These are phyloP conservation scores for Aspergillus wentii DNA, from an alignment of 495 filamentous ascomycete species.

Conservation along the genomic window DNA sequence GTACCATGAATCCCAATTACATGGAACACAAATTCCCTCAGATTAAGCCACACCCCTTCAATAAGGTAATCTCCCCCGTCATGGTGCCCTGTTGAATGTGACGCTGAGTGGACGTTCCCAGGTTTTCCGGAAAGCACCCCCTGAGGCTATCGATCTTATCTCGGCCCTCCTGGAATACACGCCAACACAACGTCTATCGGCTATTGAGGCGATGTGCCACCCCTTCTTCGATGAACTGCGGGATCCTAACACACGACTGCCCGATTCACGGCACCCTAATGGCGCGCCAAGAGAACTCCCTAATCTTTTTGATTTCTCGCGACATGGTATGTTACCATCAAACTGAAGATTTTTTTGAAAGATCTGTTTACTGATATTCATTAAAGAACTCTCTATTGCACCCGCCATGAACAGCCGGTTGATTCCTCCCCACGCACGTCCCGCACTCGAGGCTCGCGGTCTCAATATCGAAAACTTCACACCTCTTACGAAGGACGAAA, in stretches of 20 bases:
- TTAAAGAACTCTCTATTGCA: conserved; percentile 86
- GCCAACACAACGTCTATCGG: conserved; percentile 88
- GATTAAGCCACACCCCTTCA: conserved; percentile 99
- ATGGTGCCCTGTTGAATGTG: background rate
- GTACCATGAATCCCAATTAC: conserved; percentile 99
- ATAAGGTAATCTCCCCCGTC: conserved; percentile 57
- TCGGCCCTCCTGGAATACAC: conserved; percentile 93
- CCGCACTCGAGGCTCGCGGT: conserved; percentile 67
- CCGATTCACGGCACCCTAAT: conserved; percentile 86
- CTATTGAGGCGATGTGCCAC: conserved; percentile 95
- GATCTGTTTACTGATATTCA: conserved; percentile 7
- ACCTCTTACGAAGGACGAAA: conserved; percentile 85
- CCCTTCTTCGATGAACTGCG: conserved; percentile 97
- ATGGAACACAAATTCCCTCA: conserved; percentile 99
- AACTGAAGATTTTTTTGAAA: too few species aligned
- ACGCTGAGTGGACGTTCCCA: conserved; percentile 27
- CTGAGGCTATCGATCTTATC: conserved; percentile 92
- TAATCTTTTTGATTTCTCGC: conserved; percentile 85
- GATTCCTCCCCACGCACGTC: conserved; percentile 76
- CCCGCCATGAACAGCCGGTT: conserved; percentile 81
- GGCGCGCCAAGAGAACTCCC: conserved; percentile 75
- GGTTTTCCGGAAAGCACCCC: conserved; percentile 93
- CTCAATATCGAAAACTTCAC: conserved; percentile 93
- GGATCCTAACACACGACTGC: conserved; percentile 79
- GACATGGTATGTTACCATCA: conserved; percentile 88